Base-by-base conservation (phyloP, 1,139 yeast genomes). In the Meyerozyma guilliermondii region DNA sequence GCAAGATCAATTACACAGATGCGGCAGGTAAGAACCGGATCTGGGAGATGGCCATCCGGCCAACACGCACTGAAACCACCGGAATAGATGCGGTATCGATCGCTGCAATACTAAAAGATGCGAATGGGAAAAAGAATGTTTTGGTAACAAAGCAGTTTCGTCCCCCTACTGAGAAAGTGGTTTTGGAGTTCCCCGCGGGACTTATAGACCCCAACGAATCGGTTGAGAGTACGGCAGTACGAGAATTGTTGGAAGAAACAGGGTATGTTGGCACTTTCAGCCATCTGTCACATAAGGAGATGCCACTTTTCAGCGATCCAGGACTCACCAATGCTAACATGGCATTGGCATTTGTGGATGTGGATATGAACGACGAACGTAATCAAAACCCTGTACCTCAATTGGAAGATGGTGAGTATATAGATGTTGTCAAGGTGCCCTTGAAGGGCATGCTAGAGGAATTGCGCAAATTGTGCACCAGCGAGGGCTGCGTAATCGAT, bases 151-250 rank as follows among this genome's bases (percentile, higher is more conserved):
- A 86, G 58, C 98, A 91, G 59, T 91, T 85, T 64, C 74, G 98
- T 44, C 96, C 98, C 2, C 98, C 98, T 1, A 85, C 86, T 8
- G 83, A 77, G 43, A 89, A 88, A 22, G 88, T 91, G 2, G 85
- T 92, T 56, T 81, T 92, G 49, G 98, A 92, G 61, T 75, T 91
- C 54, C 98, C 98, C 0, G 98, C 98, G 0, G 98, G 98, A 0
- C 69, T 92, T 46, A 76, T 92, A 38, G 98, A 92, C 60, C 88
- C 94, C 1, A 75, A 79, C 41, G 98, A 92, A 58, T 61, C 83
- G 1, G 66, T 88, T 33, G 89, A 83, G 50, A 63, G 77, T 3
- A 88, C 97, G 29, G 98, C 98, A 0, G 73, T 82, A 43, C 75
- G 98, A 47, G 98, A 92, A 61, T 67, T 92, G 48, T 72, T 75